Conservation (phyloP, 805 yeast species). For the Sugiyamaella floridensis region DNA sequence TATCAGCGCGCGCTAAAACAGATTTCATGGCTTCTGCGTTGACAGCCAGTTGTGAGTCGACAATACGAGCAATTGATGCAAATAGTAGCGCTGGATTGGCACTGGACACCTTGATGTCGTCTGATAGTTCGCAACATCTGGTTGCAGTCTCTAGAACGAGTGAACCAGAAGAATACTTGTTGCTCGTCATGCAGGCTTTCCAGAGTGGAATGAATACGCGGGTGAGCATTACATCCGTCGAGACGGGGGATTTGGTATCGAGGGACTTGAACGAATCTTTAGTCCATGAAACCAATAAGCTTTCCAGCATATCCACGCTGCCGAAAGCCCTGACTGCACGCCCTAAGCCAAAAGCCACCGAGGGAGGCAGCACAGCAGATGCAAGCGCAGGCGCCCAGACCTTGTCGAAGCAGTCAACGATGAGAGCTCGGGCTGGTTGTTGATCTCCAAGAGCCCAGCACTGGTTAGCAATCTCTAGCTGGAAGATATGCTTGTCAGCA, state of each 20-base stretch:
- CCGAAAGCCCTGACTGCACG: constrained; percentile 11
- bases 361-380: constrained; percentile 1
- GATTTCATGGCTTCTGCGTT: neutral
- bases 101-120: neutral
- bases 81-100: neutral
- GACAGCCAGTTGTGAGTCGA: neutral
- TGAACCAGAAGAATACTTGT: neutral
- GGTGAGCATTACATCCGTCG: neutral
- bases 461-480: constrained; percentile 25
- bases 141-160: neutral
- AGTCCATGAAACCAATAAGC: constrained; percentile 6
- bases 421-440: constrained; percentile 16
- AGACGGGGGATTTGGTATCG: neutral
- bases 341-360: constrained; percentile 9
- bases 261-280: constrained; percentile 1
- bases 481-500: constrained; percentile 21
- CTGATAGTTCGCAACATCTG: neutral
- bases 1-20: neutral
- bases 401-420: constrained; percentile 16
- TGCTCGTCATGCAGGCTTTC: constrained; percentile 4
- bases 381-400: constrained; percentile 18
- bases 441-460: constrained; percentile 21
- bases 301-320: constrained; percentile 2
- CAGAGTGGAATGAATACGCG: constrained; percentile 11
- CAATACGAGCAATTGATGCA: neutral